phyloP scores from a whole-genome alignment of 73 alveolate genomes.

The Breviolum minutum region DNA sequence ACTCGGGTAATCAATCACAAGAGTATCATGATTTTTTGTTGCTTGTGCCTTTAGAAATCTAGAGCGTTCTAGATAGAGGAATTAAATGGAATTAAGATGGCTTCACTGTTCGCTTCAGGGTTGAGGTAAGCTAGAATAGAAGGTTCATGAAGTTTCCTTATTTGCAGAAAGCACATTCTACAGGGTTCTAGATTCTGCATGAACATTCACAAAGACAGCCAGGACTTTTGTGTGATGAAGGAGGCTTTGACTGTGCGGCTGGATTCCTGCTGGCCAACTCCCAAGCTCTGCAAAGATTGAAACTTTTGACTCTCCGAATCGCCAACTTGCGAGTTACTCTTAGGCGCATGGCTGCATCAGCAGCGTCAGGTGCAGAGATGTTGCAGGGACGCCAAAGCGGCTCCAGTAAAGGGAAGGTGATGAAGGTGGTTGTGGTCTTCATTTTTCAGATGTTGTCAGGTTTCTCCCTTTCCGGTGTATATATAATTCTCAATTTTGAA shows the following conservation, averaged over 20 bases:
- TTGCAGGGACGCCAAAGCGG: slow-evolving; percentile 43
- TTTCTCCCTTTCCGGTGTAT: no score
- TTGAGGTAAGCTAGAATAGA: not conserved
- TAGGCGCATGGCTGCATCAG: slow-evolving; percentile 74
- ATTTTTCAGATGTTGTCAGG: no score
- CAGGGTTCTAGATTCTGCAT: not conserved
- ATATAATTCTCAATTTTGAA: no score
- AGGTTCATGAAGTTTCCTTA: not conserved
- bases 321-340: no score
- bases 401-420: not conserved
- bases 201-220: not conserved
- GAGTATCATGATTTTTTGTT: no score
- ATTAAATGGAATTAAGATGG: no score
- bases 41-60: no score
- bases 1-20: no score
- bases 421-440: not conserved
- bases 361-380: slow-evolving; percentile 30
- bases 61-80: not conserved
- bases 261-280: slow-evolving; percentile 83
- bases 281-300: not conserved
- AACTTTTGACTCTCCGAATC: not conserved
- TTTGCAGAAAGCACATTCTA: not conserved
- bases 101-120: no score
- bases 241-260: slow-evolving; percentile 42
- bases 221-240: slow-evolving; percentile 74